Evolutionary conservation across 495 filamentous ascomycete genomes (phyloP), one percentile per base, ranked within the genome.

Genomic region (Aspergillus mulundensis): DNA sequence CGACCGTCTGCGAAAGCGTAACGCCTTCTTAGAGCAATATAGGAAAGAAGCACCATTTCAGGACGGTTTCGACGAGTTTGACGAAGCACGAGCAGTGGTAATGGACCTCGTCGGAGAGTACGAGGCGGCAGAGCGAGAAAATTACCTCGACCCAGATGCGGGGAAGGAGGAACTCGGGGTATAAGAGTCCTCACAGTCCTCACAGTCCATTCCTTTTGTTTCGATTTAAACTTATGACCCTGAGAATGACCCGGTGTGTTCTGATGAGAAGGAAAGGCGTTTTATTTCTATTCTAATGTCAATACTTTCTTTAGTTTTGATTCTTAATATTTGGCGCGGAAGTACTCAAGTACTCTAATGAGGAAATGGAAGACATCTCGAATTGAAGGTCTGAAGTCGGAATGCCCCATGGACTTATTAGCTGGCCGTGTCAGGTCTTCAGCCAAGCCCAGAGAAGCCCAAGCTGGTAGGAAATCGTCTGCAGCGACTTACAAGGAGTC

Each of bases 11-110:
- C 82, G 91, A 62, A 97, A 96, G 72, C 90, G 94, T 43, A 97
- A 97, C 70, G 94, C 95, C 25, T 98, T 96, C 75, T 73, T 98
- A 48, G 95, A 97, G 62, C 85, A 82, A 18, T 98, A 98, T 73
- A 97, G 92, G 74, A 93, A 92, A 69, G 92, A 95, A 46, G 86
- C 88, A 0, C 89, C 91, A 2, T 98, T 98, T 70, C 77, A 85
- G 0, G 91, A 96, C 58, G 90, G 89, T 28, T 68, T 97, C n/a
- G 84, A 85, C 54, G 91, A 97, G 70, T 98, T 98, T 66, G 94
- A 98, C 69, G 91, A 97, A 70, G 89, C 94, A 20, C 81, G 86
- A 57, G 88, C 89, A 41, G 92, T 96, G 12, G 91, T 96, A 12
- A 83, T 83, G 63, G 91, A 95, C 62, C 75, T 96, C 19, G 89